Conservation (phyloP, 148 eudicot genomes). For the Pharnaceum exiguum region DNA sequence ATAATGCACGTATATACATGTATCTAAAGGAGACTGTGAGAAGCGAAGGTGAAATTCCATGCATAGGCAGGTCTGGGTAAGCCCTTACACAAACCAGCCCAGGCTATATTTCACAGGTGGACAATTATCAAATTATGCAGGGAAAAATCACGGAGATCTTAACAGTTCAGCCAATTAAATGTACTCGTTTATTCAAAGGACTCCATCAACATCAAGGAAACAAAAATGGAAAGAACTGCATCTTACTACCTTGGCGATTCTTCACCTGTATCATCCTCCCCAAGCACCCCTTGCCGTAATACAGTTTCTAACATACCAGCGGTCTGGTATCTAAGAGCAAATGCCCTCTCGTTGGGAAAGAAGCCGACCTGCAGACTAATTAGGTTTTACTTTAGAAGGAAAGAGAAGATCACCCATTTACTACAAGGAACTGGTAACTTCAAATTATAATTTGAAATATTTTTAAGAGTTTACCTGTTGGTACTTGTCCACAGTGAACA, state of each 20-base stretch:
- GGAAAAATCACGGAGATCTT: no score
- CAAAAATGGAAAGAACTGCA: constrained; percentile 3
- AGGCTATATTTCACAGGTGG: no score
- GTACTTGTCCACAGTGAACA: constrained; percentile 96
- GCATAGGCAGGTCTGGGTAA: no score
- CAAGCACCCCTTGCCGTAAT: constrained; percentile 83
- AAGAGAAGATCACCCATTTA: constrained; percentile 10
- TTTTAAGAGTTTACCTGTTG: constrained; percentile 68
- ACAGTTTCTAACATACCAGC: constrained; percentile 94
- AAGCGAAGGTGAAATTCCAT: no score
- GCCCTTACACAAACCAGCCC: no score
- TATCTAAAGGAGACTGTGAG: no score
- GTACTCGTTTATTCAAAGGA: neutral
- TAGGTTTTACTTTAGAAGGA: constrained; percentile 27
- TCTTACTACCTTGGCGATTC: constrained; percentile 82
- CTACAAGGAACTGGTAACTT: neutral
- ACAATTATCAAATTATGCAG: no score
- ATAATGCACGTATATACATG: no score
- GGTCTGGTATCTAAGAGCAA: constrained; percentile 86
- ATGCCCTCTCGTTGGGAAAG: constrained; percentile 80
- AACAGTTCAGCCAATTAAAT: no score
- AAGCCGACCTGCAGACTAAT: constrained; percentile 88
- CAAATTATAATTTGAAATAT: neutral
- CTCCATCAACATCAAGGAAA: neutral
- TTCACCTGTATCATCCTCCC: constrained; percentile 97